Evolutionary conservation across 768 basidiomycete genomes (phyloP).

Genomic region (Heimioporus sp.): DNA sequence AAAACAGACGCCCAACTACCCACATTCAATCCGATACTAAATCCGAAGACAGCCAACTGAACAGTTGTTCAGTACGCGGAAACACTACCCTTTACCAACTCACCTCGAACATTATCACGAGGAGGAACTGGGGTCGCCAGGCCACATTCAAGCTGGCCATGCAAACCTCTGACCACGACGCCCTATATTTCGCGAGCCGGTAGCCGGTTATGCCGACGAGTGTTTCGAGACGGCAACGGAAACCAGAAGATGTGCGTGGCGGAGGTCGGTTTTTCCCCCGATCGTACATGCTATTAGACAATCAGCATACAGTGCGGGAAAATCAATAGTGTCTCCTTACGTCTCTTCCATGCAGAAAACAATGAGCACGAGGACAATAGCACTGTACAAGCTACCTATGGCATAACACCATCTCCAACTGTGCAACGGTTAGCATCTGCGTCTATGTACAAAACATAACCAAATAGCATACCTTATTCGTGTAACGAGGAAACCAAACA

Average conservation of each 20-base stretch:
- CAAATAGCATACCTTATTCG: slow-evolving; percentile 19
- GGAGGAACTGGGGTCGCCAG: slow-evolving; percentile 49
- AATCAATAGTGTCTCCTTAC: slow-evolving; percentile 24
- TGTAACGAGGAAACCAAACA: slow-evolving; percentile 28
- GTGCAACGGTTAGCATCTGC: background rate
- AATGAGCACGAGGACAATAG: slow-evolving; percentile 45
- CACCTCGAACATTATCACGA: slow-evolving; percentile 40
- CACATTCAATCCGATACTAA: slow-evolving; percentile 46
- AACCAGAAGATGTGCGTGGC: slow-evolving; percentile 23
- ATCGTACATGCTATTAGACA: slow-evolving; percentile 43
- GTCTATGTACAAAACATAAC: too few species aligned
- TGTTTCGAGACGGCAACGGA: slow-evolving; percentile 43
- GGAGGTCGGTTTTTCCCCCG: slow-evolving; percentile 37
- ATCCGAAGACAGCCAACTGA: slow-evolving; percentile 47
- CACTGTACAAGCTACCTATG: slow-evolving; percentile 47
- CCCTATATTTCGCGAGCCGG: slow-evolving; percentile 45
- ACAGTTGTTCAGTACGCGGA: background rate
- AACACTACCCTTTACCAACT: background rate
- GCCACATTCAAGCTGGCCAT: slow-evolving; percentile 37
- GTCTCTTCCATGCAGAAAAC: slow-evolving; percentile 50
- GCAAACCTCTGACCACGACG: slow-evolving; percentile 36
- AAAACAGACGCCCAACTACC: slow-evolving; percentile 1
- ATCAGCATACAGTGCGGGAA: background rate
- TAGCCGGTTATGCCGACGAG: slow-evolving; percentile 48
- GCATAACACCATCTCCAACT: slow-evolving; percentile 56